phyloP scores from a whole-genome alignment of 352 stramenopile genomes.

The Phytophthora constricta region DNA sequence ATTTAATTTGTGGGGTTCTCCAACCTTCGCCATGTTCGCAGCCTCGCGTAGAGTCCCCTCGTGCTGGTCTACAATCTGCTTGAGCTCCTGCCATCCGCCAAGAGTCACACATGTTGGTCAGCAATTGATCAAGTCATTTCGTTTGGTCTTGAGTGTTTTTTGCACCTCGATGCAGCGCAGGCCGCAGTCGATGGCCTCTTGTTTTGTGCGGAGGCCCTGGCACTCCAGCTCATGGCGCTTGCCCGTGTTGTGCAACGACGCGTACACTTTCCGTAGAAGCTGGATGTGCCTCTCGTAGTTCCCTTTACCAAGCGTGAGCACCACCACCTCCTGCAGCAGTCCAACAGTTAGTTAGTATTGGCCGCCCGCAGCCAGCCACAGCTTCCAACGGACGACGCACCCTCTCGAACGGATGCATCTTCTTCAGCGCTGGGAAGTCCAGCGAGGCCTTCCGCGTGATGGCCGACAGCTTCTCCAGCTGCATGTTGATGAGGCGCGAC shows the following conservation, averaged over 20 bases:
- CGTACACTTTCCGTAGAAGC: slow-evolving; percentile 78
- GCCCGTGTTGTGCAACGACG: slow-evolving; percentile 74
- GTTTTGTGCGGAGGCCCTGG: slow-evolving; percentile 75
- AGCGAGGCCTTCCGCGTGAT: slow-evolving; percentile 78
- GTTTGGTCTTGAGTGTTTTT: no score
- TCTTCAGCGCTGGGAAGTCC: slow-evolving; percentile 77
- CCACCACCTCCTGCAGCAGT: slow-evolving; percentile 67
- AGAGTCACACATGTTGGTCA: background rate
- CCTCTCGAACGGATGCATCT: slow-evolving; percentile 83
- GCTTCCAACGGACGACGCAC: slow-evolving; percentile 33
- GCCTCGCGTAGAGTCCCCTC: slow-evolving; percentile 49
- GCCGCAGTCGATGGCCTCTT: slow-evolving; percentile 79
- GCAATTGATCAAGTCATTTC: no score
- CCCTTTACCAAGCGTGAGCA: slow-evolving; percentile 78
- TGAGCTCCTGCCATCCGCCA: slow-evolving; percentile 40
- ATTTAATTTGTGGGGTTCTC: background rate
- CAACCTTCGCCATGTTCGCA: slow-evolving; percentile 65
- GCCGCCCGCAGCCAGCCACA: background rate
- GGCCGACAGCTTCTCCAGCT: slow-evolving; percentile 74
- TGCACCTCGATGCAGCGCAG: slow-evolving; percentile 78
- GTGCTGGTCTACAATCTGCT: slow-evolving; percentile 53
- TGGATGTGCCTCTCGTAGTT: slow-evolving; percentile 82
- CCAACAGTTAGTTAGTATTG: background rate
- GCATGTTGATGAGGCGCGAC: slow-evolving; percentile 80
- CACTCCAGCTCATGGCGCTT: slow-evolving; percentile 76